Percentiles rank a stretch among this genome's conserved stretches.
Conservation (phyloP, 768 basidiomycete species). For the Phlegmacium glaucopus region DNA sequence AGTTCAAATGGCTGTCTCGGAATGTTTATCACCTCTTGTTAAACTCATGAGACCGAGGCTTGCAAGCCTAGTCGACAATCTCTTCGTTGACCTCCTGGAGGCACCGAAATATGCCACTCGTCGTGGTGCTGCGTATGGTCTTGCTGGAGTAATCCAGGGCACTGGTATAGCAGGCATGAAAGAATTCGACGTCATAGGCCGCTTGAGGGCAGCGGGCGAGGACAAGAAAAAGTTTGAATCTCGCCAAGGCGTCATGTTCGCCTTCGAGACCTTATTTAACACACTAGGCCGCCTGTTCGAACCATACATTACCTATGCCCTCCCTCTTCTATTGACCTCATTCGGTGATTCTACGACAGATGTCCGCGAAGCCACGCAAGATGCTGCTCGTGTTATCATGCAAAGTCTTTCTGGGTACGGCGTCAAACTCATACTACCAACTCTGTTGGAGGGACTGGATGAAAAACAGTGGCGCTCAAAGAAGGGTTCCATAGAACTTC, state of each 20-base stretch:
- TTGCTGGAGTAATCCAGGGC: constrained; percentile 93
- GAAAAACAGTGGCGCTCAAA: constrained; percentile 99
- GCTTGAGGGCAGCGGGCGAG: constrained; percentile 71
- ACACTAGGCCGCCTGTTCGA: constrained; percentile 91
- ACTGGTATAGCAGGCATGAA: constrained; percentile 83
- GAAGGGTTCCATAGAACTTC: constrained; percentile 92
- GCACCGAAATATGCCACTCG: constrained; percentile 86
- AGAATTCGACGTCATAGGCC: constrained; percentile 72
- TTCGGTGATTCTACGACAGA: constrained; percentile 88
- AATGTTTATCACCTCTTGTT: constrained; percentile 89
- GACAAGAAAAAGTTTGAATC: constrained; percentile 88
- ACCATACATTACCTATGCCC: constrained; percentile 81
- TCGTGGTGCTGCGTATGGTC: constrained; percentile 96
- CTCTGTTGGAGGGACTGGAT: constrained; percentile 84
- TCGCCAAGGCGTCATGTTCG: constrained; percentile 93
- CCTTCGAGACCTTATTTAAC: constrained; percentile 85
- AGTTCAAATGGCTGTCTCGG: constrained; percentile 95
- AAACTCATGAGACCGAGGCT: constrained; percentile 61
- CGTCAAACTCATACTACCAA: constrained; percentile 92
- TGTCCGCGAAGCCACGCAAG: constrained; percentile 91
- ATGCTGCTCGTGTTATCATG: constrained; percentile 94
- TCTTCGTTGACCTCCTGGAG: constrained; percentile 75
- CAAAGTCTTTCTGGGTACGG: constrained; percentile 91
- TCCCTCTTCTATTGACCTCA: constrained; percentile 76
- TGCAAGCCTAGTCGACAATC: constrained; percentile 62